Base-by-base conservation (phyloP, 345 rosid species). In the Eucalyptus rudis region DNA sequence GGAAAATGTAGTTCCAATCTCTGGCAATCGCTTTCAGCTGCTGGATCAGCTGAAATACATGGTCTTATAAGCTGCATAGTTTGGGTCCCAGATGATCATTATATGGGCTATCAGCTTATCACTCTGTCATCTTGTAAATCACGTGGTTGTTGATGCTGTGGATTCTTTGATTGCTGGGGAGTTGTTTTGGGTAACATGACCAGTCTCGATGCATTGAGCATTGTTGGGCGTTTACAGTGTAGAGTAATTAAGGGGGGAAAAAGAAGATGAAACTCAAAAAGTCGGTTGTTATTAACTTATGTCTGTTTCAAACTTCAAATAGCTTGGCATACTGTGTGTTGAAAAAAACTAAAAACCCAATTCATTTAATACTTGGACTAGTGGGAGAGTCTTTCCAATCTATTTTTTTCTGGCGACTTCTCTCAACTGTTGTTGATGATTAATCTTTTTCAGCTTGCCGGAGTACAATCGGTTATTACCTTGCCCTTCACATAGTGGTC, bases 391-490 rank as follows among this genome's bases (percentile, higher is more conserved):
- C 15, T 86, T 86, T 86, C n/a, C 45, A 58, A 10, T 76, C 83
- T 36, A 14, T 86, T 54, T 11, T 33, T 33, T 24, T 86, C 59
- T 86, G 54, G 87, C 6, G 25, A 31, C 47, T 13, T 86, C 11
- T 16, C 86, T 40, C 58, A 22, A 36, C 66, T 31, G 25, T 86
- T 33, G 3, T 29, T 45, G 58, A 86, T 45, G 64, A 27, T 62
- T 49, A 83, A n/a, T 62, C 87, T 86, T 49, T 88, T 91, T 85
- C 93, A 97, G 98, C 52, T 91, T 90, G 90, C 95, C 92, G 19
- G 96, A 94, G 64, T 97, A 96, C 91, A 90, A 89, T 58, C 94
- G 99, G 40, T 90, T 97, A 90, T 90, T 95, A 90, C 99, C 99
- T 49, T 97, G 98, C 79, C 99, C 97, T 51, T 52, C 92, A 3